phyloP scores from a whole-genome alignment of 208 protist genomes.

The Balamuthia mandrillaris region DNA sequence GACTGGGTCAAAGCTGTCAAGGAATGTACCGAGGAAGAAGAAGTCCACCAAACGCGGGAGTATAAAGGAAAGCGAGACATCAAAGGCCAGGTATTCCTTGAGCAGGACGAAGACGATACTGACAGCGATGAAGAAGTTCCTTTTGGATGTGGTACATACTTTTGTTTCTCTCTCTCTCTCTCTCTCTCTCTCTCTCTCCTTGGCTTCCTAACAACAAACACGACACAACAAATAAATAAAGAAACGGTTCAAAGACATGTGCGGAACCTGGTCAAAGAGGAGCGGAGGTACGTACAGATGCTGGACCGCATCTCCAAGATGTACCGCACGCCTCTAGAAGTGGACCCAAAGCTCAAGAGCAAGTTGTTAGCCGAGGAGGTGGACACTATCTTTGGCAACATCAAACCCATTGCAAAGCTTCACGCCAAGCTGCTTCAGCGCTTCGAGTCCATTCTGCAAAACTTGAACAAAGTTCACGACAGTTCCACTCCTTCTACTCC shows the following conservation, averaged over 20 bases:
- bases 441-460: not conserved
- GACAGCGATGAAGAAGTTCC: conserved; percentile 23
- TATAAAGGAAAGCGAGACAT: not conserved
- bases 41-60: conserved; percentile 1
- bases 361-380: conserved; percentile 20
- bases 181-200: no score
- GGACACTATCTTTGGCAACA: conserved; percentile 17
- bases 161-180: no score
- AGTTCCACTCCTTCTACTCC: no score
- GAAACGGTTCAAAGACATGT: no score
- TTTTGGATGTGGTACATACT: no score
- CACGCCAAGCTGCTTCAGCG: conserved; percentile 18
- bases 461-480: no score
- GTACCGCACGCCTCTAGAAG: conserved; percentile 8
- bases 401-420: not conserved
- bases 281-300: not conserved
- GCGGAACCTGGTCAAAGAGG: not conserved
- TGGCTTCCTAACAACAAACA: no score
- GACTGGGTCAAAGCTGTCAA: not conserved
- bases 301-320: conserved; percentile 21
- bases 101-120: not conserved
- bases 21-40: conserved; percentile 7
- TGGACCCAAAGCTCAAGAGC: conserved; percentile 16
- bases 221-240: no score
- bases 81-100: conserved; percentile 17